Conservation (phyloP, 1,284 basidiomycete genomes). For the Wolfiporia cocos region DNA sequence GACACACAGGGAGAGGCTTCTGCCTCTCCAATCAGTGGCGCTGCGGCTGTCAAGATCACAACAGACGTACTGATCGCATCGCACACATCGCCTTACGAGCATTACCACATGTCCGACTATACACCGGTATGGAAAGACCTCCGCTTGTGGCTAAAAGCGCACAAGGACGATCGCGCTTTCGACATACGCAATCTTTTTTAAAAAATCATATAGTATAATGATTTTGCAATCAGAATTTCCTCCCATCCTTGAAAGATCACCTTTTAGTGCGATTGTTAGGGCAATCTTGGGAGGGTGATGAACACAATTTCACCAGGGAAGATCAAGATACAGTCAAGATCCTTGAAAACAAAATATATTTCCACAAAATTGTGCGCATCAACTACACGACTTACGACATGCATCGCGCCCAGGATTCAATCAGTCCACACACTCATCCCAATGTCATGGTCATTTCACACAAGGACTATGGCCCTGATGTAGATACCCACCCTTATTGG, state of each 20-base stretch:
- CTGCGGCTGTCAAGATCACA: slow-evolving; percentile 1
- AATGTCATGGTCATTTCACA: slow-evolving; percentile 29
- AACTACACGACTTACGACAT: slow-evolving; percentile 42
- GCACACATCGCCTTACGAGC: slow-evolving; percentile 1
- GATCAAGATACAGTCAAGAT: slow-evolving; percentile 15
- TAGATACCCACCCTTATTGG: slow-evolving; percentile 13
- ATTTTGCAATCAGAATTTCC: slow-evolving; percentile 12
- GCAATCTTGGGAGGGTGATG: slow-evolving; percentile 8
- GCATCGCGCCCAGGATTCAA: slow-evolving; percentile 27
- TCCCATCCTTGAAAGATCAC: slow-evolving; percentile 17
- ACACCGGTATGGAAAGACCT: slow-evolving; percentile 8
- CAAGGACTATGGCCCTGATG: slow-evolving; percentile 9
- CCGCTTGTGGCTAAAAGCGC: slow-evolving; percentile 4
- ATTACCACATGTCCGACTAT: slow-evolving; percentile 13
- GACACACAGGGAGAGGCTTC: too few species aligned
- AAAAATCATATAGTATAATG: background rate
- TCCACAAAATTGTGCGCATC: too few species aligned
- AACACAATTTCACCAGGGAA: slow-evolving; percentile 7
- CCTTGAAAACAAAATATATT: too few species aligned
- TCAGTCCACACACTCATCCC: slow-evolving; percentile 27
- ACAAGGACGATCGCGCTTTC: slow-evolving; percentile 13
- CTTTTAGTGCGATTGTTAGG: slow-evolving; percentile 12
- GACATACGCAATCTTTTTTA: too few species aligned
- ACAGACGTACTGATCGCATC: too few species aligned
- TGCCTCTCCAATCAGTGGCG: too few species aligned